A percentile compares a stretch with the other conserved stretches of the same genome.
Conservation (phyloP, 2,329 filamentous ascomycete genomes). For the Penicillium sp. region DNA sequence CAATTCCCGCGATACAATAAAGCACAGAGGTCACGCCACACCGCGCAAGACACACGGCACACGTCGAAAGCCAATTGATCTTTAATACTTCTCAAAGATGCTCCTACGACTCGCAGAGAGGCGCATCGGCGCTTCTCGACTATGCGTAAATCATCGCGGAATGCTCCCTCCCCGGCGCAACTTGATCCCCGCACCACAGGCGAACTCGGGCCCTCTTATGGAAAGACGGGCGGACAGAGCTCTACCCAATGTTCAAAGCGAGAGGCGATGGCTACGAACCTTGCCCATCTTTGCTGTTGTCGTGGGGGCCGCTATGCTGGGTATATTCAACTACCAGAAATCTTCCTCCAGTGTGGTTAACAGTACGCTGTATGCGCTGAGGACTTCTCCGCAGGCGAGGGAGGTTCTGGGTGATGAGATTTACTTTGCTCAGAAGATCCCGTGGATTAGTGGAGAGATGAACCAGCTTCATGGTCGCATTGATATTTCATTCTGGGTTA, state of each 20-base stretch:
- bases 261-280: too few relatives aligned
- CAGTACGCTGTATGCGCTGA: constrained; percentile 81
- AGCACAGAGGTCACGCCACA: too few relatives aligned
- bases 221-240: constrained; percentile 47
- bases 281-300: constrained; percentile 70
- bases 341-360: constrained; percentile 76
- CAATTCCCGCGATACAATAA: too few relatives aligned
- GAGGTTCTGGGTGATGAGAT: constrained; percentile 76
- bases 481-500: constrained; percentile 76
- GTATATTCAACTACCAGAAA: constrained; percentile 99
- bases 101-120: too few relatives aligned
- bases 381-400: constrained; percentile 66
- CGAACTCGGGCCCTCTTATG: constrained; percentile 45
- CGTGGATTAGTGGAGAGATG: constrained; percentile 78
- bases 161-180: too few relatives aligned
- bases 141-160: too few relatives aligned
- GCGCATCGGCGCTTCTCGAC: too few relatives aligned
- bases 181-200: too few relatives aligned
- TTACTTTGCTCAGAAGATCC: constrained; percentile 68
- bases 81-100: too few relatives aligned
- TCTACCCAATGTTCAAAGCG: too few relatives aligned
- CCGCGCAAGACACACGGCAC: too few relatives aligned
- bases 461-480: constrained; percentile 89
- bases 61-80: too few relatives aligned
- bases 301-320: constrained; percentile 62